Evolutionary conservation across 768 basidiomycete genomes (phyloP).

Genomic region (Amanita pseudoporphyria): DNA sequence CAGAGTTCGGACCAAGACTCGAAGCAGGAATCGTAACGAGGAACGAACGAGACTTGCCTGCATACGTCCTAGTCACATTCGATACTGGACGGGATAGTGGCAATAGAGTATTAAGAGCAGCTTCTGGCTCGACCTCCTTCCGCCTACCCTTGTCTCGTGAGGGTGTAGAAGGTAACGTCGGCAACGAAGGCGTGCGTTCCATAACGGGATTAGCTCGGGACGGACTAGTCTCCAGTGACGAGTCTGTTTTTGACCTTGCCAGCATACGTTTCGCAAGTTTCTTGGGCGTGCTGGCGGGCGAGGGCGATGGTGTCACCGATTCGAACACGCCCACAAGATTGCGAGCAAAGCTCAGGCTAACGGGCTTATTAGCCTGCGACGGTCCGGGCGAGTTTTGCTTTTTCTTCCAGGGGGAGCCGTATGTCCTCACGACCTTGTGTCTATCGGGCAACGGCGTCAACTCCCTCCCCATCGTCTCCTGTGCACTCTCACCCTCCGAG

Average conservation of each 20-base stretch:
- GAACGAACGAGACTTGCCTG: constrained; percentile 73
- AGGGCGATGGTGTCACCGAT: constrained; percentile 19
- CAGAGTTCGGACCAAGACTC: constrained; percentile 15
- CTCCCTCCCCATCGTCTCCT: neutral
- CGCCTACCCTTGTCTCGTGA: constrained; percentile 10
- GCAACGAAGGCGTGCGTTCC: constrained; percentile 29
- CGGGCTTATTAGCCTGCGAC: constrained; percentile 10
- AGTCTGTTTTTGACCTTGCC: constrained; percentile 55
- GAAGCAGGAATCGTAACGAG: constrained; percentile 49
- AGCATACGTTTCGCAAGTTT: constrained; percentile 66
- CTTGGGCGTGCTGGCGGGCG: constrained; percentile 23
- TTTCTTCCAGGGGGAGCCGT: neutral
- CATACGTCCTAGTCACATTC: constrained; percentile 54
- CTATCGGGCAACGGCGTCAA: neutral
- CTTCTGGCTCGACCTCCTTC: constrained; percentile 12
- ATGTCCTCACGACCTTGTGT: neutral
- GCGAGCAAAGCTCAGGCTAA: constrained; percentile 25
- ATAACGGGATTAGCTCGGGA: constrained; percentile 4
- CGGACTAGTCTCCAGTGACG: constrained; percentile 26
- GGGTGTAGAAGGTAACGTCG: constrained; percentile 22
- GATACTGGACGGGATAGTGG: constrained; percentile 18
- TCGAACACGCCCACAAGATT: constrained; percentile 41
- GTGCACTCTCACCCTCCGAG: constrained; percentile 11
- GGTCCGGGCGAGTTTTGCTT: neutral
- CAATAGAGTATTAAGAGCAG: constrained; percentile 14